Conservation (phyloP, 257 asterid genomes). For the Craterostigma plantagineum region DNA sequence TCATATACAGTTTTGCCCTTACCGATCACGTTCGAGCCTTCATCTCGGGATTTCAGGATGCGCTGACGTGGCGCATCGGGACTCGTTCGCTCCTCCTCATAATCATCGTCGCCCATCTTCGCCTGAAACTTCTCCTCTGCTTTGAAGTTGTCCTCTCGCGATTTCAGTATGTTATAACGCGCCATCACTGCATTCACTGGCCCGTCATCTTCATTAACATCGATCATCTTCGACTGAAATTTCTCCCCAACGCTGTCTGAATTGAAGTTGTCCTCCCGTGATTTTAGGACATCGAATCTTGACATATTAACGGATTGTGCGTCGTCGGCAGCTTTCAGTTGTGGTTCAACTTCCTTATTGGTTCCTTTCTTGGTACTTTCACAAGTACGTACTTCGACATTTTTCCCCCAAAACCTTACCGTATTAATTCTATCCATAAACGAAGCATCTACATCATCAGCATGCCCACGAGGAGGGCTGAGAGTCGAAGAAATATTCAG, state of each 20-base stretch:
- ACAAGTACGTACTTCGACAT: conserved; percentile 4
- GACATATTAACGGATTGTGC: conserved; percentile 14
- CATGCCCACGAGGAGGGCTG: conserved; percentile 11
- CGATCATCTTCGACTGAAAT: conserved; percentile 10
- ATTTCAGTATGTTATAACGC: conserved; percentile 8
- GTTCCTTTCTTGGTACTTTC: conserved; percentile 6
- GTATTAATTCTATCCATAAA: conserved; percentile 28
- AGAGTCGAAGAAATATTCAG: conserved; percentile 8
- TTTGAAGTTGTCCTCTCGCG: neutral
- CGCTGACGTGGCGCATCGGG: no score
- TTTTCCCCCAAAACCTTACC: conserved; percentile 24
- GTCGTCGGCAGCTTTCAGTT: conserved; percentile 8
- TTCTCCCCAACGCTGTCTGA: conserved; percentile 11
- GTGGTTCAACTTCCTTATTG: conserved; percentile 11
- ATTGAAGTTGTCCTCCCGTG: conserved; percentile 18
- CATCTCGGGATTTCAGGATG: no score
- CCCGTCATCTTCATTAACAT: conserved; percentile 11
- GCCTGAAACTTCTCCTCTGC: conserved; percentile 1
- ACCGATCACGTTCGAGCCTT: neutral
- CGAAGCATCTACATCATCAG: conserved; percentile 26
- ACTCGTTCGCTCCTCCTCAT: no score
- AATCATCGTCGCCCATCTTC: conserved; percentile 8
- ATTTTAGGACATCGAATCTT: conserved; percentile 20
- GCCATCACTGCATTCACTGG: no score
- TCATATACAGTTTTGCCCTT: conserved; percentile 18